Evolutionary conservation across 2,329 filamentous ascomycete species (phyloP).

Genomic region (Rutstroemia sp.): DNA sequence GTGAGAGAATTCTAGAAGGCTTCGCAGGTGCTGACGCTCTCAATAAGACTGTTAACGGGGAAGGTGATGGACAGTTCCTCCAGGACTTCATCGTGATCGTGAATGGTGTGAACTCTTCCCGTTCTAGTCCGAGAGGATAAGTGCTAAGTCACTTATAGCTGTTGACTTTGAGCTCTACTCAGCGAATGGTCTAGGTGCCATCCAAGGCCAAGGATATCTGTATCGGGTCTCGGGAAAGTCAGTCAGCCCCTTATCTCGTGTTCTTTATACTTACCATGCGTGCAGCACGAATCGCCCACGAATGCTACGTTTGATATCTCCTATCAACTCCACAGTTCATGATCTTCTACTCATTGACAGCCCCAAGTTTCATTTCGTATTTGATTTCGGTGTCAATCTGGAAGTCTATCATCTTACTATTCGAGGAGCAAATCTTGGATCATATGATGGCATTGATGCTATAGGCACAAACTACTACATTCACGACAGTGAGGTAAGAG

Average conservation of each 20-base stretch:
- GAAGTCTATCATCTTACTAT: slow-evolving; percentile 34
- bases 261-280: slow-evolving; percentile 28
- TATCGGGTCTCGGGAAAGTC: slow-evolving; percentile 27
- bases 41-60: slow-evolving; percentile 9
- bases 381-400: slow-evolving; percentile 31
- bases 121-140: slow-evolving; percentile 8
- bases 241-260: neutral
- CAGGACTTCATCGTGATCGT: slow-evolving; percentile 45
- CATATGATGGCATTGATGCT: slow-evolving; percentile 33
- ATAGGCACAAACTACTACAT: slow-evolving; percentile 31
- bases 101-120: slow-evolving; percentile 21
- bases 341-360: slow-evolving; percentile 23
- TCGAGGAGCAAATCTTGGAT: slow-evolving; percentile 31
- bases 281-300: slow-evolving; percentile 29
- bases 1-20: slow-evolving; percentile 23
- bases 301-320: slow-evolving; percentile 17
- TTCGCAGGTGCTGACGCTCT: slow-evolving; percentile 28
- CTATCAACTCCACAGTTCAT: slow-evolving; percentile 20
- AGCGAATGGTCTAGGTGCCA: slow-evolving; percentile 41
- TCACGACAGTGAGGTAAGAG: slow-evolving; percentile 29
- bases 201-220: slow-evolving; percentile 45
- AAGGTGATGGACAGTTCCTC: slow-evolving; percentile 13
- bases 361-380: slow-evolving; percentile 32
- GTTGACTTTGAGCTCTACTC: slow-evolving; percentile 48
- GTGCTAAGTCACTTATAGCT: slow-evolving; percentile 23